Conservation (phyloP, 192 early-diverging fungal genomes). For the Coemansia biformis region DNA sequence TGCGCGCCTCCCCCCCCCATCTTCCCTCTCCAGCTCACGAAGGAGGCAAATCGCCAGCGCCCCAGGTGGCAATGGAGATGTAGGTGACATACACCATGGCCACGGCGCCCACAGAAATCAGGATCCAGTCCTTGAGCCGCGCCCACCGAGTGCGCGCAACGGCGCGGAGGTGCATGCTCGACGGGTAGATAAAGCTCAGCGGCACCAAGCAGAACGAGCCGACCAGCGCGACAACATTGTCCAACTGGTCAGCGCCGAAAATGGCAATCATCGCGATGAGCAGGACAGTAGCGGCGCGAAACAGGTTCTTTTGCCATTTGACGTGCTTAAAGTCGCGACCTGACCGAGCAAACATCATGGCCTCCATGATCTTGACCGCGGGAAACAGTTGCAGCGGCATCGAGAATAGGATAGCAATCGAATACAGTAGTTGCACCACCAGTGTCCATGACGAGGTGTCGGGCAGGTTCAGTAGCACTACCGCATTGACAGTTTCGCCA, state of each 20-base stretch:
- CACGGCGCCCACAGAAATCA: constrained; percentile 66
- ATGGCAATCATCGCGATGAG: constrained; percentile 72
- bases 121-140: constrained; percentile 54
- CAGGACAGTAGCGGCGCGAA: constrained; percentile 60
- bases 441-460: constrained; percentile 61
- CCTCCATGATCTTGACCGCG: constrained; percentile 88
- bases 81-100: constrained; percentile 82
- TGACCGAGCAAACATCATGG: constrained; percentile 71
- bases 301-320: constrained; percentile 87
- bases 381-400: constrained; percentile 93
- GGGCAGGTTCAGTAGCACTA: constrained; percentile 87
- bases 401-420: constrained; percentile 89
- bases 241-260: constrained; percentile 71
- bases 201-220: constrained; percentile 78
- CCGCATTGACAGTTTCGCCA: constrained; percentile 79
- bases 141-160: constrained; percentile 51
- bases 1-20: too few species aligned
- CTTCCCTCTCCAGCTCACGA: too few species aligned
- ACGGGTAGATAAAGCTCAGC: constrained; percentile 81
- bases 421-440: constrained; percentile 78
- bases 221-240: constrained; percentile 79
- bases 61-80: constrained; percentile 39
- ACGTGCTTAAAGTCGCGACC: constrained; percentile 71
- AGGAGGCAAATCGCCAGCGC: not conserved
- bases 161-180: constrained; percentile 76